Evolutionary conservation across 345 rosid genomes (phyloP).

Genomic region (Pseudoturritis turrita): DNA sequence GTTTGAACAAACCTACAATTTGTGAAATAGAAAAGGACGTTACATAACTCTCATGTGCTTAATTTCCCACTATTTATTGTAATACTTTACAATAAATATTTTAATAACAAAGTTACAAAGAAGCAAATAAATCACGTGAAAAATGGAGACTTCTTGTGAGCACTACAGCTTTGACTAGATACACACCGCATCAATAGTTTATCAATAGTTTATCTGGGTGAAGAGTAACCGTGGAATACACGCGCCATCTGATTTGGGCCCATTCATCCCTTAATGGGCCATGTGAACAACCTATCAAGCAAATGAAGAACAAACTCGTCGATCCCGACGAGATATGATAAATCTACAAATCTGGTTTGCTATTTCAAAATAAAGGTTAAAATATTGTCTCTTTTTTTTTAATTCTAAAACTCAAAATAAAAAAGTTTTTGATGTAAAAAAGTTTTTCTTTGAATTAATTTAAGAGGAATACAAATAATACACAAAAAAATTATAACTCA

Average conservation of each 20-base stretch:
- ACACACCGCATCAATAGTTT: not conserved
- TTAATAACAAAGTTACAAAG: not conserved
- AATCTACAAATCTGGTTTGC: no score
- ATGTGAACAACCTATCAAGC: no score
- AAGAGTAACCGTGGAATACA: not conserved
- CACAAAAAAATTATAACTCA: no score
- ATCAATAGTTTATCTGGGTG: not conserved
- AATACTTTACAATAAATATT: not conserved
- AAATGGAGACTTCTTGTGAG: not conserved
- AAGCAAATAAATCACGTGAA: conserved; percentile 1
- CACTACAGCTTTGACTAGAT: not conserved
- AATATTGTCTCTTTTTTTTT: no score
- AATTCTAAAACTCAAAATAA: no score
- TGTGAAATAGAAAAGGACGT: not conserved
- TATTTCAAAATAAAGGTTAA: no score
- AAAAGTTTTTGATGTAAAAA: no score
- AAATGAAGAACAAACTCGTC: no score
- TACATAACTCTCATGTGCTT: not conserved
- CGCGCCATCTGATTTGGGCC: not conserved
- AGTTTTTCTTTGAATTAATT: no score
- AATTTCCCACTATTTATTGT: not conserved
- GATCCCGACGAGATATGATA: no score
- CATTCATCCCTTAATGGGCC: not conserved
- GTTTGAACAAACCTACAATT: not conserved
- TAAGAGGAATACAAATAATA: no score